Percentiles rank a stretch among this genome's conserved stretches.
Conservation (phyloP, 208 protist genomes). For the Wallacemonas sp. region DNA sequence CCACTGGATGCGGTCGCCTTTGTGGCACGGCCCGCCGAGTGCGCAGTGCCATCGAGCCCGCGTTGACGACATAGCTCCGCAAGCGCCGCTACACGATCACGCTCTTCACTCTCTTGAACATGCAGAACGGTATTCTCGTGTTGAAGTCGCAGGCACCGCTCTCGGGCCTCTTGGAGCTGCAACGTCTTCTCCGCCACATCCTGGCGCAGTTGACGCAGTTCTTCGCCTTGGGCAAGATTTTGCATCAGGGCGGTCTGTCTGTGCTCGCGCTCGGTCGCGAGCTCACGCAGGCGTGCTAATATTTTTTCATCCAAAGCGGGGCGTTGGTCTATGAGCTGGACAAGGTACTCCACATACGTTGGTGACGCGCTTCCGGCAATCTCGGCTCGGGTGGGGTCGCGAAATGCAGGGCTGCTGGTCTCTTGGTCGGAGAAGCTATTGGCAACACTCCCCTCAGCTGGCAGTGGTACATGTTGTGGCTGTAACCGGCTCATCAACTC, state of each 20-base stretch:
- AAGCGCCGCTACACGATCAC: conserved; percentile 35
- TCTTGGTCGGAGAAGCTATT: background rate
- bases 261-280: conserved; percentile 17
- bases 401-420: background rate
- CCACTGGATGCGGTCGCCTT: conserved; percentile 10
- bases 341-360: conserved; percentile 34
- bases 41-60: conserved; percentile 12
- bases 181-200: conserved; percentile 37
- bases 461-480: too few relatives aligned
- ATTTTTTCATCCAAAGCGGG: conserved; percentile 14
- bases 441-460: background rate
- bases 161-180: conserved; percentile 69
- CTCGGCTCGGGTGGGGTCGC: conserved; percentile 18
- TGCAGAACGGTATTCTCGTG: conserved; percentile 65
- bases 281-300: background rate
- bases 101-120: conserved; percentile 40
- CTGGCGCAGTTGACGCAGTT: conserved; percentile 39
- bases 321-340: conserved; percentile 27
- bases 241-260: conserved; percentile 26
- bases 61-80: conserved; percentile 32
- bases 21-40: conserved; percentile 1
- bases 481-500: too few relatives aligned
- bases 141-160: conserved; percentile 55
- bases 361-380: conserved; percentile 27
- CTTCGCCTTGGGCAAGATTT: conserved; percentile 29